Evolutionary conservation across 257 asterid species (phyloP), one percentile per base, ranked within the genome.

Genomic region (Anisodus acutangulus): DNA sequence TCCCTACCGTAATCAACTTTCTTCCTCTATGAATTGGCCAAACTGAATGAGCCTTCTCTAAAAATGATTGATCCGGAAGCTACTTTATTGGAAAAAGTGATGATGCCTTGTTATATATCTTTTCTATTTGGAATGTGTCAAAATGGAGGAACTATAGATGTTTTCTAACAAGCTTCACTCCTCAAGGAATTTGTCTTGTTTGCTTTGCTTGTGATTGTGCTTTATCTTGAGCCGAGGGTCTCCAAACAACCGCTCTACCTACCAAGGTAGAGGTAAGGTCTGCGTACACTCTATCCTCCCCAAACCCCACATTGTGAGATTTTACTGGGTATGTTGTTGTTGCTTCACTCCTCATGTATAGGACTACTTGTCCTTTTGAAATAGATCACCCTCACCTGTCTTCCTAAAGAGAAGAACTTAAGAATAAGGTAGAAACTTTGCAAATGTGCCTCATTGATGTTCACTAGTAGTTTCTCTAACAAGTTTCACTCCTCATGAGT

Each of bases 11-110:
- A 41, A 69, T 69, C 78, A 69, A 41, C 54, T 69, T 26, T 64
- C 79, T 43, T 70, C 78, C 51, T 68, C 78, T 39, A 68, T 39
- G 78, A 67, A 67, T 67, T 66, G 19, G 12, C 12, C 76, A 69
- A 16, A 69, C 54, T 41, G 51, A 69, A 68, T 39, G 78, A 70
- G 37, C 79, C 55, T 43, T 70, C 79, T 43, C 16, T 70, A 41
- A 41, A 41, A 70, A 17, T 41, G 35, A 43, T 70, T 70, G 79
- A 43, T 41, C 79, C 79, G 43, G 41, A 17, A 41, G 37, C 79
- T 70, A 41, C 79, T 16, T 70, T 41, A 70, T 41, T 9, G 16
- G 79, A 43, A 55, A 43, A 70, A 43, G 35, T 70, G 55, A 43
- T 43, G 55, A 9, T 9, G 57, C 79, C 9, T 41, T 70, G 35